Evolutionary conservation across 768 basidiomycete genomes (phyloP).

Genomic region (Tulasnella calospora): DNA sequence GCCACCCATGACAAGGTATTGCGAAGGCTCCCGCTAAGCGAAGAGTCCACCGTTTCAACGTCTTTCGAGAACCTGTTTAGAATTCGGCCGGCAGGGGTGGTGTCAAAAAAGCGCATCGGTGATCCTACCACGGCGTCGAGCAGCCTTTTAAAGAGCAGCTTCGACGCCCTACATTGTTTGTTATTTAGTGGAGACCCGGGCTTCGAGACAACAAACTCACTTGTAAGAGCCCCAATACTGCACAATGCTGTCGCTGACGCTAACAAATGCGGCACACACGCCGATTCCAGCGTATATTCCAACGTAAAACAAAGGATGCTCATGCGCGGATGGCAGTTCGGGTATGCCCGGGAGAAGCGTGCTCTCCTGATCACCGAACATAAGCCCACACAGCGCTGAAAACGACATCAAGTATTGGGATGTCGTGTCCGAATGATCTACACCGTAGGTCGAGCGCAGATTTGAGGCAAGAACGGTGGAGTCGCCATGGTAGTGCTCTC

Average conservation of each 20-base stretch:
- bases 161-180: slow-evolving; percentile 25
- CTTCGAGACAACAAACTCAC: not conserved
- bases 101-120: slow-evolving; percentile 67
- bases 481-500: slow-evolving; percentile 49
- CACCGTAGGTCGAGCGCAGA: not conserved
- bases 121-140: slow-evolving; percentile 68
- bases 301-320: slow-evolving; percentile 70
- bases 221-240: slow-evolving; percentile 44
- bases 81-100: slow-evolving; percentile 64
- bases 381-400: not conserved
- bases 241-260: slow-evolving; percentile 45
- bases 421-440: not conserved
- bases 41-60: slow-evolving; percentile 82
- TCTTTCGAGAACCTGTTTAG: slow-evolving; percentile 66
- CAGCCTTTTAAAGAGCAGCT: slow-evolving; percentile 45
- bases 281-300: slow-evolving; percentile 62
- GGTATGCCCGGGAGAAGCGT: not conserved
- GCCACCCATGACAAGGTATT: slow-evolving; percentile 74
- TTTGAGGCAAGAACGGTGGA: not conserved
- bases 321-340: slow-evolving; percentile 40
- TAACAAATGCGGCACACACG: slow-evolving; percentile 45
- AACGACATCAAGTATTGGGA: not conserved
- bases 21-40: slow-evolving; percentile 61
- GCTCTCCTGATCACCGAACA: not conserved
- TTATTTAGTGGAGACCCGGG: not conserved